These are phyloP conservation scores for Pichia membranifaciens DNA, from an alignment of 805 yeast genomes.

Conservation along the genomic window DNA sequence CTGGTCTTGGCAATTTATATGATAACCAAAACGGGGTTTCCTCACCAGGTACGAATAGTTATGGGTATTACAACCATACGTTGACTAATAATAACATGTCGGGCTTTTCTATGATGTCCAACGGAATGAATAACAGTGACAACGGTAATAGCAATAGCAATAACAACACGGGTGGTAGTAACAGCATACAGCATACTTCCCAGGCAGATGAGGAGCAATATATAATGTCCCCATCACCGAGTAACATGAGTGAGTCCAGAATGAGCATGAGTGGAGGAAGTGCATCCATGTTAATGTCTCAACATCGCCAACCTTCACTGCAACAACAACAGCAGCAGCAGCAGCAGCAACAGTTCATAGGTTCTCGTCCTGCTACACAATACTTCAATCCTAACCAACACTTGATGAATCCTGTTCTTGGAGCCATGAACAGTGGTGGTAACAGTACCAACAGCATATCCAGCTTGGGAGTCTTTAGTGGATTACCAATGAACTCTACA, in stretches of 20 bases:
- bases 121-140: neutral
- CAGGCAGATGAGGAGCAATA: slow-evolving; percentile 1
- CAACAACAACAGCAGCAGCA: slow-evolving; percentile 3
- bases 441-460: neutral
- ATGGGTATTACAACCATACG: slow-evolving; percentile 4
- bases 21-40: slow-evolving; percentile 1
- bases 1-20: slow-evolving; percentile 5
- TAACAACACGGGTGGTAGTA: neutral
- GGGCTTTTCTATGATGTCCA: slow-evolving; percentile 6
- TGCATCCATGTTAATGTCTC: slow-evolving; percentile 1
- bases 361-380: slow-evolving; percentile 6
- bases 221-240: slow-evolving; percentile 1
- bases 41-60: slow-evolving; percentile 4
- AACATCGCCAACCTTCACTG: neutral
- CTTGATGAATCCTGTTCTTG: slow-evolving; percentile 7
- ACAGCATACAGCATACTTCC: neutral
- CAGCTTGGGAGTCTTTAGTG: neutral
- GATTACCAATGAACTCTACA: neutral
- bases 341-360: neutral
- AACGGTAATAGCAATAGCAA: neutral
- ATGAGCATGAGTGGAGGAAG: slow-evolving; percentile 6
- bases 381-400: slow-evolving; percentile 1
- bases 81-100: slow-evolving; percentile 1
- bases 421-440: slow-evolving; percentile 8
- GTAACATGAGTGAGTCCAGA: slow-evolving; percentile 4